Evolutionary conservation across 2,329 filamentous ascomycete species (phyloP).

Genomic region (Monilinia aucupariae): DNA sequence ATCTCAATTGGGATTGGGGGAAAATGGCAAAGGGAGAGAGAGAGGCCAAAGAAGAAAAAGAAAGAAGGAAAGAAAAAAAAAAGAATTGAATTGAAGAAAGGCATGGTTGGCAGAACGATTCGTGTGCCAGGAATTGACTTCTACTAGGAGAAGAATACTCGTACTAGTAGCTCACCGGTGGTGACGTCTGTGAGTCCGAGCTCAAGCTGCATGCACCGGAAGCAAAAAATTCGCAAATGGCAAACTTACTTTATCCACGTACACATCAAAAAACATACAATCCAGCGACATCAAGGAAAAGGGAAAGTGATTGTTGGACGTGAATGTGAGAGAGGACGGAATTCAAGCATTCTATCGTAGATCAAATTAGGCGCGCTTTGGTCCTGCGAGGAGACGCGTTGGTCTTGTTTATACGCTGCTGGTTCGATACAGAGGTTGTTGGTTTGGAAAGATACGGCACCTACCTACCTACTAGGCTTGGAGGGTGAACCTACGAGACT

Average conservation of each 20-base stretch:
- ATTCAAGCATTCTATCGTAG: too few species aligned
- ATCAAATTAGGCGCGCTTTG: not conserved
- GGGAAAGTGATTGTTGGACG: too few species aligned
- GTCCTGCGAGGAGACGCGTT: not conserved
- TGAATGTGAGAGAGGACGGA: too few species aligned
- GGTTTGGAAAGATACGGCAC: not conserved
- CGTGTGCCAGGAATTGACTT: not conserved
- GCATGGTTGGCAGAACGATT: conserved; percentile 7
- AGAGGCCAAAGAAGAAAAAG: not conserved
- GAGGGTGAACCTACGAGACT: not conserved
- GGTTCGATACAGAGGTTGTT: not conserved
- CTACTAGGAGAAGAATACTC: not conserved
- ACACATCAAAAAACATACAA: not conserved
- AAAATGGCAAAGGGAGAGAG: not conserved
- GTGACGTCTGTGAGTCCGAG: conserved; percentile 12
- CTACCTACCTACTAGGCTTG: too few species aligned
- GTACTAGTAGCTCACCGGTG: conserved; percentile 13
- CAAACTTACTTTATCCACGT: not conserved
- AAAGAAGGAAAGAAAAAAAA: not conserved
- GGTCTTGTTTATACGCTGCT: not conserved
- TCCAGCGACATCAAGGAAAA: too few species aligned
- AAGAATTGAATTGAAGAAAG: not conserved
- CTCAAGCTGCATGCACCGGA: conserved; percentile 8
- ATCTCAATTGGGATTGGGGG: not conserved
- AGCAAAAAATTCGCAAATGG: conserved; percentile 1